A percentile compares a stretch with the other conserved stretches of the same genome.
These are phyloP conservation scores for Gymnopilus dilepis DNA, from an alignment of 768 basidiomycete genomes.

Conservation along the genomic window DNA sequence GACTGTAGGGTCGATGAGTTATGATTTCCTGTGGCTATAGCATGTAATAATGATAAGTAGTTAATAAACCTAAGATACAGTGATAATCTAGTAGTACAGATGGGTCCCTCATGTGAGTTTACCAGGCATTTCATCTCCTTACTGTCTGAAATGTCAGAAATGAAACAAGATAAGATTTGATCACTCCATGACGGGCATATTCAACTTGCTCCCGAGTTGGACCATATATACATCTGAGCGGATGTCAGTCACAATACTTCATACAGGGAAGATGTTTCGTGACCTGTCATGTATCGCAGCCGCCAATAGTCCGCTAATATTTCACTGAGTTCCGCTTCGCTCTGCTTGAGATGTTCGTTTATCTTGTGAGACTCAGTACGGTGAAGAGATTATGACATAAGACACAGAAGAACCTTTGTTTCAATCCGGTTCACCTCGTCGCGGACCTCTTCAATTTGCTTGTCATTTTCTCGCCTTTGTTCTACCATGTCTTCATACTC, in stretches of 20 bases:
- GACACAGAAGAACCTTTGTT: slow-evolving; percentile 60
- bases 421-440: slow-evolving; percentile 72
- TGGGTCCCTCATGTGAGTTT: too few relatives aligned
- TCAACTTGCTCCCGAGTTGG: slow-evolving; percentile 80
- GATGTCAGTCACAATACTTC: slow-evolving; percentile 10
- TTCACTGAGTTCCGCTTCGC: slow-evolving; percentile 80
- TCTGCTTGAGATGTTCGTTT: slow-evolving; percentile 73
- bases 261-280: slow-evolving; percentile 15
- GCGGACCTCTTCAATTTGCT: slow-evolving; percentile 77
- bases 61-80: background rate
- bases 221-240: slow-evolving; percentile 85
- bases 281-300: slow-evolving; percentile 78
- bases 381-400: too few relatives aligned
- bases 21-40: slow-evolving; percentile 1
- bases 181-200: slow-evolving; percentile 48
- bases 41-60: background rate
- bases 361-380: slow-evolving; percentile 68
- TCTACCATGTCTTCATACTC: slow-evolving; percentile 82
- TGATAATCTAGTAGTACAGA: background rate
- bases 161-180: background rate
- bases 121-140: too few relatives aligned
- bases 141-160: background rate
- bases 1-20: slow-evolving; percentile 56
- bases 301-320: slow-evolving; percentile 86
- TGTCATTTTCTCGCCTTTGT: slow-evolving; percentile 80